A percentile compares a stretch with the other conserved stretches of the same genome.
Evolutionary conservation across 2,329 filamentous ascomycete species (phyloP).

Genomic region (Hysterium pulicare): DNA sequence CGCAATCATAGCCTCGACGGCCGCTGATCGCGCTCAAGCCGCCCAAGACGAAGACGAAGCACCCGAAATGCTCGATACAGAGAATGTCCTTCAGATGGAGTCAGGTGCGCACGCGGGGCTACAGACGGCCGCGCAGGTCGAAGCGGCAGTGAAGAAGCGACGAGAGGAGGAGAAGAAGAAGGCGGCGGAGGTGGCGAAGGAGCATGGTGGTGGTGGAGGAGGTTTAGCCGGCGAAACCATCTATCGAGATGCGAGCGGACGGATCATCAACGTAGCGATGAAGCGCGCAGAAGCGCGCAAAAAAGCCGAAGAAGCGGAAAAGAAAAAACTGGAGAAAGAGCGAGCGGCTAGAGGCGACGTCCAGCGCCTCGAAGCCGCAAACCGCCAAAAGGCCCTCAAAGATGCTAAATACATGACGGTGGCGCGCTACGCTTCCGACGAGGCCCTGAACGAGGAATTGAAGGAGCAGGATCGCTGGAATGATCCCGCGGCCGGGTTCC

Average conservation of each 20-base stretch:
- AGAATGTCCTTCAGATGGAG: constrained; percentile 64
- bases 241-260: constrained; percentile 89
- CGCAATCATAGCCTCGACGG: constrained; percentile 71
- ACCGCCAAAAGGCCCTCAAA: constrained; percentile 64
- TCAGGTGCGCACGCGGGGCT: constrained; percentile 84
- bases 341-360: constrained; percentile 80
- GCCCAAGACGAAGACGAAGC: constrained; percentile 45
- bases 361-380: constrained; percentile 66
- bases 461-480: constrained; percentile 81
- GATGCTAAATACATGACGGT: constrained; percentile 82
- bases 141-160: constrained; percentile 55
- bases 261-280: constrained; percentile 91
- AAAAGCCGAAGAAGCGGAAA: constrained; percentile 68
- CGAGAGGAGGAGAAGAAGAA: constrained; percentile 60
- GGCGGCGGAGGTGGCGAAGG: constrained; percentile 37
- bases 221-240: constrained; percentile 73
- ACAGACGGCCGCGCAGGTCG: constrained; percentile 76
- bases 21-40: constrained; percentile 56
- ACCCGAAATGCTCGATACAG: constrained; percentile 35
- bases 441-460: constrained; percentile 78
- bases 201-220: constrained; percentile 46
- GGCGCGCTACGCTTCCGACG: constrained; percentile 78
- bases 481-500: constrained; percentile 82
- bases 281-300: constrained; percentile 81
- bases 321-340: constrained; percentile 61